phyloP scores from a whole-genome alignment of 1,284 basidiomycete species.

The Ustilago lituana region DNA sequence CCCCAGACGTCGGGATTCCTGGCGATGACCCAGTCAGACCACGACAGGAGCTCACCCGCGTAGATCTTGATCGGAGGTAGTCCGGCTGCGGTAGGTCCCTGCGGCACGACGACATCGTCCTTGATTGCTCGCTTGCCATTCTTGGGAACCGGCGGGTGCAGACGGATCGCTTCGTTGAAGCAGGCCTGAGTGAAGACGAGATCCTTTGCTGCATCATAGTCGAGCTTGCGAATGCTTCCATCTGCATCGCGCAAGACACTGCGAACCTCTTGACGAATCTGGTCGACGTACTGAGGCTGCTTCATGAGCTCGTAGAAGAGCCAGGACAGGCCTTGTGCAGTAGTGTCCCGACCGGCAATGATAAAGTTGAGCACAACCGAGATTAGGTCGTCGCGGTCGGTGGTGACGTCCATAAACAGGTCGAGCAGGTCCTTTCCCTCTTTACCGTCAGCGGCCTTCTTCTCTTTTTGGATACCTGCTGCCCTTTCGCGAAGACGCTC shows the following conservation, averaged over 20 bases:
- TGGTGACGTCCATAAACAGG: slow-evolving; percentile 57
- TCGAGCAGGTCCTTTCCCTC: slow-evolving; percentile 59
- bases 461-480: slow-evolving; percentile 30
- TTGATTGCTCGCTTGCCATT: slow-evolving; percentile 53
- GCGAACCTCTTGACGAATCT: slow-evolving; percentile 48
- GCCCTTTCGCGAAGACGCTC: slow-evolving; percentile 38
- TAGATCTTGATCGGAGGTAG: slow-evolving; percentile 56
- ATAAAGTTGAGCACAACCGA: slow-evolving; percentile 60
- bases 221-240: slow-evolving; percentile 37
- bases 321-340: slow-evolving; percentile 56
- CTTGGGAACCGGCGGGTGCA: slow-evolving; percentile 58
- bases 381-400: slow-evolving; percentile 51
- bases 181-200: slow-evolving; percentile 54
- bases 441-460: slow-evolving; percentile 37
- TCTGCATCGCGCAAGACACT: slow-evolving; percentile 28
- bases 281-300: slow-evolving; percentile 42
- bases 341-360: slow-evolving; percentile 60
- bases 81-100: slow-evolving; percentile 41
- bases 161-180: slow-evolving; percentile 55
- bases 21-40: slow-evolving; percentile 62
- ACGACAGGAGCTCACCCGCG: slow-evolving; percentile 46
- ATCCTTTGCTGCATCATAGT: slow-evolving; percentile 50
- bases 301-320: slow-evolving; percentile 53
- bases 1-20: slow-evolving; percentile 59
- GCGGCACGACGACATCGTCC: slow-evolving; percentile 55